phyloP scores from a whole-genome alignment of 2,329 filamentous ascomycete genomes.

The Fonsecaea pugnacius region DNA sequence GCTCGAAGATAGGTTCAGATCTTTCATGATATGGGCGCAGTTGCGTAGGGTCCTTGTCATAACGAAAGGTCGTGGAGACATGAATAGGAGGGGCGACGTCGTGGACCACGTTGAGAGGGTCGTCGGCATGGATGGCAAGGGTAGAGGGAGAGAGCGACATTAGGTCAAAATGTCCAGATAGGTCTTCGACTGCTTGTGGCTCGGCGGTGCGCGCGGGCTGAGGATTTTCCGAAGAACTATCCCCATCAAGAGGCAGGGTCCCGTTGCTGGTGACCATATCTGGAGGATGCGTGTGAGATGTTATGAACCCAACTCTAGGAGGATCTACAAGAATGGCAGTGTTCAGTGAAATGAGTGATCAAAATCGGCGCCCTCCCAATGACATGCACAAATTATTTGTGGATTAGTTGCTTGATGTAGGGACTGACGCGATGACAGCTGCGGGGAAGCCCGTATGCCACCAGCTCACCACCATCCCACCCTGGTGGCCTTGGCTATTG shows the following conservation, averaged over 20 bases:
- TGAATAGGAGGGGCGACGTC: conserved; percentile 90
- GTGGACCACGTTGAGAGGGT: conserved; percentile 71
- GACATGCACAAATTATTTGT: not conserved
- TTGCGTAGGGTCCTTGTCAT: conserved; percentile 69
- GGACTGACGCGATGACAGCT: not conserved
- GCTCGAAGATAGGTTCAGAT: conserved; percentile 48
- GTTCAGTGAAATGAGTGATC: not conserved
- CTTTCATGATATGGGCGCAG: conserved; percentile 56
- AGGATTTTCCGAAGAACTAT: not conserved
- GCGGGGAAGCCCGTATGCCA: not conserved
- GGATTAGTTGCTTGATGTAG: not conserved
- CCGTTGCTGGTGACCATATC: not conserved
- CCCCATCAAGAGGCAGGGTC: not conserved
- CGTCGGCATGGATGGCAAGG: conserved; percentile 79
- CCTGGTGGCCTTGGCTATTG: too few relatives aligned
- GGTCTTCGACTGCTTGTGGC: conserved; percentile 13
- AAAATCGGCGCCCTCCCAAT: not conserved
- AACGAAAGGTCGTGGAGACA: conserved; percentile 88
- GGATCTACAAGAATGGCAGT: not conserved
- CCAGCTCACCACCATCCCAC: not conserved
- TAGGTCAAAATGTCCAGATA: conserved; percentile 20
- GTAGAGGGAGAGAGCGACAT: conserved; percentile 59
- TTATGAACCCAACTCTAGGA: not conserved
- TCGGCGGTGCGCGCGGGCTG: conserved; percentile 1
- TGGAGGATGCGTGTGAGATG: not conserved